Evolutionary conservation across 2,329 filamentous ascomycete species (phyloP), one percentile per base, ranked within the genome.

Genomic region (Helotiales sp.): DNA sequence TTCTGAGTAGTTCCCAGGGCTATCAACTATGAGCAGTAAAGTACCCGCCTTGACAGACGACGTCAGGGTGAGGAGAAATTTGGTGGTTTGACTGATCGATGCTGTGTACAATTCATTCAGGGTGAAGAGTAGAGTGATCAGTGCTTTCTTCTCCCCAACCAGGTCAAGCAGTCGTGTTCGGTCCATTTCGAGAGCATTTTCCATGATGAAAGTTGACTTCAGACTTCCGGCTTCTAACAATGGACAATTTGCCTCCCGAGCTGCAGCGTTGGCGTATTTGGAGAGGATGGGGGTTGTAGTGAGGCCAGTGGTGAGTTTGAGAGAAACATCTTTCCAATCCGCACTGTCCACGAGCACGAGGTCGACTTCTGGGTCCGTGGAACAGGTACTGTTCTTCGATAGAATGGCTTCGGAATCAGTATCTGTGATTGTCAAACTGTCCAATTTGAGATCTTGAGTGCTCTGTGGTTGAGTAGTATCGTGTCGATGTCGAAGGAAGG

Each of bases 51-150:
- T 80, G 2, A 91, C 77, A 0, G 80, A 72, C 1, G 86, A 81
- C 0, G 91, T 92, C 20, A 97, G 80, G 0, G 82, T 82, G 3
- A 93, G 84, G 0, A 99, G 83, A 71, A 98, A 90, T 3, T 83
- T 82, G 0, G 95, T 97, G 0, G 95, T 93, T 72, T 89, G 87
- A 2, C 89, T 83, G 57, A 89, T 82, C 0, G 90, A 93, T 0
- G 87, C 83, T 0, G 92, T 91, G 82, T 97, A 98, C 0, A 99
- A 88, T 80, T 99, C 96, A 78, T 98, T 98, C 55, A 98, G 86
- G 0, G 95, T 97, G 83, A 98, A 99, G 80, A 98, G 87, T 13
- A 98, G 81, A 0, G 94, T 97, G 15, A 97, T 82, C 0, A 97
- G 80, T 3, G 84, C 72, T 10, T 85, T 81, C 40, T 80, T 72